Evolutionary conservation across 2,329 filamentous ascomycete genomes (phyloP).

Genomic region (Sodiomyces alkalinus): DNA sequence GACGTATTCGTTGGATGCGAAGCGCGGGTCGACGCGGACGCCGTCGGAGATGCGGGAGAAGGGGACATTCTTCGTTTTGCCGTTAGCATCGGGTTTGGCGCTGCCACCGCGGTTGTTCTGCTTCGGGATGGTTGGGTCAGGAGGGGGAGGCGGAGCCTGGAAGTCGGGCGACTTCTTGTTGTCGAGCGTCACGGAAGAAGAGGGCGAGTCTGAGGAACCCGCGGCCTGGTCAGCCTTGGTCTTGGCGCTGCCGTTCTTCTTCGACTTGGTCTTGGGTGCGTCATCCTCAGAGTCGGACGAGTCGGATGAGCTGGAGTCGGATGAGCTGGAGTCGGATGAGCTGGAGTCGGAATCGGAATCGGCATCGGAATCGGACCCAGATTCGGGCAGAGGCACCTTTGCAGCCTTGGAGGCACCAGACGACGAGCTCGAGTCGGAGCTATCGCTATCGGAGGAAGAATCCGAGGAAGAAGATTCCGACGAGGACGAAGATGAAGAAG

Average conservation of each 20-base stretch:
- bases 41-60: conserved; percentile 66
- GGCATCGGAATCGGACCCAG: conserved; percentile 16
- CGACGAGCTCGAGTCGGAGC: conserved; percentile 22
- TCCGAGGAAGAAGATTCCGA: conserved; percentile 15
- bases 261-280: conserved; percentile 10
- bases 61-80: conserved; percentile 42
- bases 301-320: conserved; percentile 9
- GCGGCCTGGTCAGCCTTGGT: conserved; percentile 17
- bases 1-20: conserved; percentile 67
- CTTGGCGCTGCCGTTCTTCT: conserved; percentile 10
- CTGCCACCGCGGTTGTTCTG: conserved; percentile 20
- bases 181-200: conserved; percentile 33
- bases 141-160: conserved; percentile 34
- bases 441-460: conserved; percentile 17
- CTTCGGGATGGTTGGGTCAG: conserved; percentile 25
- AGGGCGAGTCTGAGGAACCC: conserved; percentile 24
- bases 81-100: conserved; percentile 18
- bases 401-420: conserved; percentile 19
- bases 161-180: conserved; percentile 36
- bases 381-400: conserved; percentile 26
- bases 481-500: conserved; percentile 18
- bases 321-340: conserved; percentile 11
- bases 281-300: conserved; percentile 8
- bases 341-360: conserved; percentile 12
- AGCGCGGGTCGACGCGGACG: conserved; percentile 50